Base-by-base conservation (phyloP, 2,329 filamentous ascomycete species). In the Exserohilum turcica region DNA sequence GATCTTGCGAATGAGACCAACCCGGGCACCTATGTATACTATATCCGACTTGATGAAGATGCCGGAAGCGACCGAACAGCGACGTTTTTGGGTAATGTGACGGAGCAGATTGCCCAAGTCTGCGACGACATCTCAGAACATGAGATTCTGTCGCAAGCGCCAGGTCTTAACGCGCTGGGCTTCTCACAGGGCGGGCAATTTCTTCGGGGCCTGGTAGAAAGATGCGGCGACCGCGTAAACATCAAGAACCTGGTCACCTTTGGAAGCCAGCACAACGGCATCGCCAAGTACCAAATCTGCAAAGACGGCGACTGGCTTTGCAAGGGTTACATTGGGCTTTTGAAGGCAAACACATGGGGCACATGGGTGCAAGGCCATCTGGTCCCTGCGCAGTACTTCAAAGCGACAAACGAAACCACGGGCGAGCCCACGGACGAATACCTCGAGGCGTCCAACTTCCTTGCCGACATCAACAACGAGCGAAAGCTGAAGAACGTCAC, bases 401-500 rank as follows among this genome's bases (percentile, higher is more conserved):
- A 93, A 46, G 85, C 92, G 60, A 84, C 75, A 2, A 75, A 81
- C 84, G 50, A 56, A 73, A 79, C 52, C 78, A 92, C 71, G 76
- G 91, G 73, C 16, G 58, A 72, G 57, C 69, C 74, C 9, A 71
- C 70, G 2, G 84, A 86, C 0, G 76, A 80, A 27, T 99, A 97
- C 71, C 83, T 97, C 16, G 84, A 87, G 61, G 74, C 85, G 70
- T 94, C 90, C 65, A 93, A 92, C 72, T 97, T 95, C 75, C 80
- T 99, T 7, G 94, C 93, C 8, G 93, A 97, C 71, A 88, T 97
- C 77, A 99, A 99, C 77, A 97, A 97, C 74, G 94, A 99, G 82
- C 83, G 92, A 9, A 67, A 61, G 43, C 56, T 78, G 48, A 96
- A 95, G 83, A 96, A 92, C 67, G 67, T 76, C 31, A 81, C 77